phyloP scores from a whole-genome alignment of 352 stramenopile genomes.

The Elongisporangium anandrum region DNA sequence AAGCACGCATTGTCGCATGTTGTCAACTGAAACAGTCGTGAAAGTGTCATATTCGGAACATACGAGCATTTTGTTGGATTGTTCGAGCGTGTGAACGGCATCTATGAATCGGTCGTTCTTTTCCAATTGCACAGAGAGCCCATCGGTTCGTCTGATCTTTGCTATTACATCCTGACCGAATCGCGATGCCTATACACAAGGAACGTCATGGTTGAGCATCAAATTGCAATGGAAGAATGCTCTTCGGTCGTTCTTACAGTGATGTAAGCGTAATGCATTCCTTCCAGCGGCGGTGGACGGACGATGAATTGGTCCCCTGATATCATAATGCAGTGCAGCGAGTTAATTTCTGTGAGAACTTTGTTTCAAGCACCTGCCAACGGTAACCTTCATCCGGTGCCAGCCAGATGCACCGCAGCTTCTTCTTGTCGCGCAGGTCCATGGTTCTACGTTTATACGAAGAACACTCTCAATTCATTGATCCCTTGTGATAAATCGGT shows the following conservation, averaged over 20 bases:
- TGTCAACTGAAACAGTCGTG: slow-evolving; percentile 1
- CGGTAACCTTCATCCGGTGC: slow-evolving; percentile 53
- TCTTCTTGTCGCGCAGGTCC: slow-evolving; percentile 63
- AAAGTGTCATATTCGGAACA: neutral
- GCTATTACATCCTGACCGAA: slow-evolving; percentile 52
- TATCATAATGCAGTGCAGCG: neutral
- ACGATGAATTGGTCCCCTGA: slow-evolving; percentile 58
- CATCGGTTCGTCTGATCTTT: slow-evolving; percentile 59
- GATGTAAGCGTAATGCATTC: slow-evolving; percentile 61
- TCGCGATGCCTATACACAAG: slow-evolving; percentile 31
- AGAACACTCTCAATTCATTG: no score
- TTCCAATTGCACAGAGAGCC: slow-evolving; percentile 58
- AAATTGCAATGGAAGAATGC: neutral
- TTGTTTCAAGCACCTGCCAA: neutral
- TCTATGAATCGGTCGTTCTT: slow-evolving; percentile 58
- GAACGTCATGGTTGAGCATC: neutral
- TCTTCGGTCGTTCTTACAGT: slow-evolving; percentile 16
- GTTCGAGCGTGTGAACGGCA: slow-evolving; percentile 66
- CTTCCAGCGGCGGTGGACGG: slow-evolving; percentile 43
- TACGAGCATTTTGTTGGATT: slow-evolving; percentile 70
- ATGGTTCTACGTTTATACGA: slow-evolving; percentile 35
- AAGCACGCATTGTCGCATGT: neutral
- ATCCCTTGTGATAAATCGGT: neutral
- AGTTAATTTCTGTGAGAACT: neutral
- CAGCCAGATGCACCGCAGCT: slow-evolving; percentile 63